Conservation (phyloP, 2,329 filamentous ascomycete genomes). For the Curvularia sp. region DNA sequence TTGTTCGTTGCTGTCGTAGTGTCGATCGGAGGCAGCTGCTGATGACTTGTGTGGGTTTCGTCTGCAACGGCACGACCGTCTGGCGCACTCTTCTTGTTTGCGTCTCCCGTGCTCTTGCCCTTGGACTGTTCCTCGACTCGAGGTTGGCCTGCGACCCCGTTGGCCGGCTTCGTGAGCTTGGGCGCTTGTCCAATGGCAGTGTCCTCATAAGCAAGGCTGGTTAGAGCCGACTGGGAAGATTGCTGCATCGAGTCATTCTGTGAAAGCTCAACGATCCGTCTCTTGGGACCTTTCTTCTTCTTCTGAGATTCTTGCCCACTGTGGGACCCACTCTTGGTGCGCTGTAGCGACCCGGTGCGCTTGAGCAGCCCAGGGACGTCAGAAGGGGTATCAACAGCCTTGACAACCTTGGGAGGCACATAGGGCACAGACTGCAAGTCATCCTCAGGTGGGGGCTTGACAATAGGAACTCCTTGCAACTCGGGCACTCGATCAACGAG, state of each 20-base stretch:
- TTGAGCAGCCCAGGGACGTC: conserved; percentile 29
- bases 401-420: conserved; percentile 64
- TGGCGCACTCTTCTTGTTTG: conserved; percentile 35
- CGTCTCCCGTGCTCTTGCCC: conserved; percentile 39
- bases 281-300: conserved; percentile 65
- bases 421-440: conserved; percentile 63
- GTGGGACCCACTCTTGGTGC: conserved; percentile 44
- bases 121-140: conserved; percentile 39
- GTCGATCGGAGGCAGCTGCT: conserved; percentile 44
- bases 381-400: conserved; percentile 33
- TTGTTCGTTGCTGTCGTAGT: conserved; percentile 34
- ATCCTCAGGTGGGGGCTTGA: conserved; percentile 72
- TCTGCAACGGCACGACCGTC: conserved; percentile 34
- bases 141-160: conserved; percentile 27
- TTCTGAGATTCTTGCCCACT: conserved; percentile 58
- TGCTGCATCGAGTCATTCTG: conserved; percentile 53
- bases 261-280: conserved; percentile 66
- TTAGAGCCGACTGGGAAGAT: conserved; percentile 36
- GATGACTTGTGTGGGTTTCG: conserved; percentile 33
- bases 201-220: conserved; percentile 40
- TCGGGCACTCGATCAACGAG: conserved; percentile 83
- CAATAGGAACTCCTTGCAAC: conserved; percentile 76
- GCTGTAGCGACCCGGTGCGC: conserved; percentile 42
- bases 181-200: conserved; percentile 30
- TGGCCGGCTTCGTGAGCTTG: conserved; percentile 24